Percentiles rank a stretch among this genome's conserved stretches.
phyloP scores from a whole-genome alignment of 164 flowering plant genomes.

The Aristolochia contorta region DNA sequence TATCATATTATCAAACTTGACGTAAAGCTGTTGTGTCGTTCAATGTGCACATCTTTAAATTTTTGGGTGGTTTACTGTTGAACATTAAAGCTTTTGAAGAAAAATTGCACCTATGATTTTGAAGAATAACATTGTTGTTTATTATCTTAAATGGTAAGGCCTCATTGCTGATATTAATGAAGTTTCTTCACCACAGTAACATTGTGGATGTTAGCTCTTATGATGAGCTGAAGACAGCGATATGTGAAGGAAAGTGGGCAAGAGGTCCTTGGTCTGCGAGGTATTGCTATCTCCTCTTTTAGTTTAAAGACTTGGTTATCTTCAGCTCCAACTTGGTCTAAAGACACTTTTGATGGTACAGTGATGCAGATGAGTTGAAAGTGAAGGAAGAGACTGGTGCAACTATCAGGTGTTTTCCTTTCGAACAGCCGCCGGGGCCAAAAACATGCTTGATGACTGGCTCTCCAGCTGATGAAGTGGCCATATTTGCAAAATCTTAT shows the following conservation, averaged over 20 bases:
- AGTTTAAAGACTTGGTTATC: background rate
- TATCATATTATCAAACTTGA: background rate
- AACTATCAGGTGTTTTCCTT: conserved; percentile 86
- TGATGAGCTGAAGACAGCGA: conserved; percentile 70
- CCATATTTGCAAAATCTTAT: conserved; percentile 78
- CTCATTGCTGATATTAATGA: background rate
- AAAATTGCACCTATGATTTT: background rate
- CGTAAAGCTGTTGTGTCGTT: too few relatives aligned
- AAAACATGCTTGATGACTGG: conserved; percentile 86
- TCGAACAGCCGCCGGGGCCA: conserved; percentile 63
- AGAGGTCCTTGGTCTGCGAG: conserved; percentile 98
- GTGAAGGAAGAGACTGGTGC: conserved; percentile 97
- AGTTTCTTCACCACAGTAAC: conserved; percentile 37
- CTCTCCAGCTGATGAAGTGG: conserved; percentile 66
- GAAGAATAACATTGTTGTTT: background rate
- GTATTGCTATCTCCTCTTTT: conserved; percentile 19
- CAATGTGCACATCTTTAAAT: too few relatives aligned
- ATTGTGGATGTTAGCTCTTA: conserved; percentile 84
- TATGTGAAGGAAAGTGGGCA: conserved; percentile 86
- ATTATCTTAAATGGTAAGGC: background rate
- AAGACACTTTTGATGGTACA: conserved; percentile 7
- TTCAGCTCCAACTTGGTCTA: background rate
- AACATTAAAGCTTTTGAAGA: background rate
- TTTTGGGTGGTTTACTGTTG: too few relatives aligned
- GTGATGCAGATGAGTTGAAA: conserved; percentile 67